Conservation (phyloP, 805 yeast genomes). For the Tetrapisispora iriomotensis region DNA sequence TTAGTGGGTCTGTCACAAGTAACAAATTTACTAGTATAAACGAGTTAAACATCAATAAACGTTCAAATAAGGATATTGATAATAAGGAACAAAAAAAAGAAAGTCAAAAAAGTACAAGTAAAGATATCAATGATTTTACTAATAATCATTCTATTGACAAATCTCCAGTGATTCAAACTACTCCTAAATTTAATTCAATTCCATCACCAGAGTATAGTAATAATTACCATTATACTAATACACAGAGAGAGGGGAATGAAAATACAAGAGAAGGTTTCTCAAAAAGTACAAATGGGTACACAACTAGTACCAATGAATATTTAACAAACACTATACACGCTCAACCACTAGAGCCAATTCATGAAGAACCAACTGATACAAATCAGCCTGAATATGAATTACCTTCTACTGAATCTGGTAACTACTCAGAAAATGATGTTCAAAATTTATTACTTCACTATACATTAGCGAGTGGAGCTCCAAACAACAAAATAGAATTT, state of each 20-base stretch:
- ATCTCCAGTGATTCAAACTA: neutral
- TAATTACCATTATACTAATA: too few relatives aligned
- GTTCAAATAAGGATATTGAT: neutral
- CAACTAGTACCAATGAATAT: neutral
- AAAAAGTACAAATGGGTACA: neutral
- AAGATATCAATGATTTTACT: neutral
- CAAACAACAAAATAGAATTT: neutral
- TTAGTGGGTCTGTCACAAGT: neutral
- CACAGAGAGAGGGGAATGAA: too few relatives aligned
- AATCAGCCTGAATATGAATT: too few relatives aligned
- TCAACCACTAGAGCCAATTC: conserved; percentile 8
- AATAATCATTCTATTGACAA: neutral
- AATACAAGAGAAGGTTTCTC: neutral
- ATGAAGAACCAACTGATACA: conserved; percentile 9
- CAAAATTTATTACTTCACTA: conserved; percentile 6
- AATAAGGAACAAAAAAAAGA: neutral
- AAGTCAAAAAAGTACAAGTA: neutral
- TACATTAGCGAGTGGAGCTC: conserved; percentile 5
- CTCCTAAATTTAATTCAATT: too few relatives aligned
- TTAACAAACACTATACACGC: neutral
- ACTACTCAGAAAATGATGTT: conserved; percentile 11
- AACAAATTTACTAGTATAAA: conserved; percentile 4
- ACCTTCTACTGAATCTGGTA: too few relatives aligned
- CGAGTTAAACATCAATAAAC: conserved; percentile 5
- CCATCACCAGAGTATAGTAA: too few relatives aligned